Percentiles rank a stretch among this genome's conserved stretches.
Conservation (phyloP, 192 early-diverging fungal genomes). For the Helicostylum pulchrum region DNA sequence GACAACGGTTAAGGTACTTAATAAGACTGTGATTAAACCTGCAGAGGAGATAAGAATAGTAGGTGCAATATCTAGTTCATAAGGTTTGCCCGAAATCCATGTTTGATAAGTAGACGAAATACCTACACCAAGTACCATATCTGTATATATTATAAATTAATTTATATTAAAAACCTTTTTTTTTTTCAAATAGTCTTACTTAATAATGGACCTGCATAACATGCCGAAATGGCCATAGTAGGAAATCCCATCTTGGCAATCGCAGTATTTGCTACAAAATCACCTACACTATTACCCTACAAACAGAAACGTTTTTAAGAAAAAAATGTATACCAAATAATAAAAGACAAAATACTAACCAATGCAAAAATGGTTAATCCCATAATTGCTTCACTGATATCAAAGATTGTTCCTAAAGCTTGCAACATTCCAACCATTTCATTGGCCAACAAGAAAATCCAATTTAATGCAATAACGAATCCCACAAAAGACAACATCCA, state of each 20-base stretch:
- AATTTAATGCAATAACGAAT: conserved; percentile 71
- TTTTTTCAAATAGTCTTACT: conserved; percentile 44
- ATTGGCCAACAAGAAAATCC: conserved; percentile 85
- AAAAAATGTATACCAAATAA: neutral
- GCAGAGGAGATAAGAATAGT: conserved; percentile 65
- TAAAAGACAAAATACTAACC: too few relatives aligned
- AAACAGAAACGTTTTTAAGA: neutral
- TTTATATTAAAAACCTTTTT: neutral
- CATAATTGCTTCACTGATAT: conserved; percentile 78
- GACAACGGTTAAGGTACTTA: conserved; percentile 54
- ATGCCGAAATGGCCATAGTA: conserved; percentile 92
- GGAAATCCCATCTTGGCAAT: conserved; percentile 89
- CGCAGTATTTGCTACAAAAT: conserved; percentile 87
- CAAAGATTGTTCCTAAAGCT: conserved; percentile 72
- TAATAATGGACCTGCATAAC: conserved; percentile 91
- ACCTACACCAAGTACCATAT: conserved; percentile 81
- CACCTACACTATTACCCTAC: conserved; percentile 78
- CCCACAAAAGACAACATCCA: conserved; percentile 58
- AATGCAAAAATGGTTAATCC: conserved; percentile 84
- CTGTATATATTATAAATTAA: conserved; percentile 29
- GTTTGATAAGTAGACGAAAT: conserved; percentile 60
- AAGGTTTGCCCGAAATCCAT: conserved; percentile 44
- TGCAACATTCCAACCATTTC: conserved; percentile 84
- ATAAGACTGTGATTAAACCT: conserved; percentile 61
- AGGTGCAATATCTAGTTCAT: conserved; percentile 56